Base-by-base conservation (phyloP, 2,329 filamentous ascomycete species). In the Sclerotinia trifoliorum region DNA sequence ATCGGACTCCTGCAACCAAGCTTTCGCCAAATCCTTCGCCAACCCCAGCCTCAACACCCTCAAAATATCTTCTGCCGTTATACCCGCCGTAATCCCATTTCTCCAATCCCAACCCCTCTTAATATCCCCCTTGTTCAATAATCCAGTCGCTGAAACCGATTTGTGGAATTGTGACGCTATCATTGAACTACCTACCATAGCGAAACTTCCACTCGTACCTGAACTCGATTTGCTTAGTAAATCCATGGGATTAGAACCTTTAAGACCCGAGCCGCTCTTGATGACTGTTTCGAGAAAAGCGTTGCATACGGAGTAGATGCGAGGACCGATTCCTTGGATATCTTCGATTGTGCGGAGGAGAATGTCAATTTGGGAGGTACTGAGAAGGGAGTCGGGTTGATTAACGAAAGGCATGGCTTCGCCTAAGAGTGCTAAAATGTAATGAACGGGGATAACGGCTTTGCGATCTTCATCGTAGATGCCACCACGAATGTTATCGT, bases 401-500 rank as follows among this genome's bases (percentile, higher is more conserved):
- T 89, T 87, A 70, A 96, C 82, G 70, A 97, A 92, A 1, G 92
- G 86, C 4, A 94, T 86, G 0, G 90, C 88, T 80, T 98, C 94
- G 64, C 93, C 94, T 1, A 98, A 84, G 19, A 98, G 83, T 3
- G 90, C 88, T 11, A 97, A 83, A 29, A 98, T 80, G 65, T 94
- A 94, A 74, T 98, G 94, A 71, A 96, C 91, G 74, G 92, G 92
- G 24, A 97, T 90, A 8, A 96, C 92, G 0, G 92, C 89, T 75
- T 94, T 91, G 17, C 91, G 86, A 24, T 87, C 85, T 32, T 89
- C 88, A 76, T 98, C 94, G 77, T 93, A 96, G 2, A 97, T 83
- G 1, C 94, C 94, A 67, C 94, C 94, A 68, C 92, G 91, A 74
- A 98, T 96, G 77, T 92, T 94, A 78, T 97, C 93, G 68, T 92